Evolutionary conservation across 2,329 filamentous ascomycete genomes (phyloP), one percentile per base, ranked within the genome.

Genomic region (Beauveria asiatica): DNA sequence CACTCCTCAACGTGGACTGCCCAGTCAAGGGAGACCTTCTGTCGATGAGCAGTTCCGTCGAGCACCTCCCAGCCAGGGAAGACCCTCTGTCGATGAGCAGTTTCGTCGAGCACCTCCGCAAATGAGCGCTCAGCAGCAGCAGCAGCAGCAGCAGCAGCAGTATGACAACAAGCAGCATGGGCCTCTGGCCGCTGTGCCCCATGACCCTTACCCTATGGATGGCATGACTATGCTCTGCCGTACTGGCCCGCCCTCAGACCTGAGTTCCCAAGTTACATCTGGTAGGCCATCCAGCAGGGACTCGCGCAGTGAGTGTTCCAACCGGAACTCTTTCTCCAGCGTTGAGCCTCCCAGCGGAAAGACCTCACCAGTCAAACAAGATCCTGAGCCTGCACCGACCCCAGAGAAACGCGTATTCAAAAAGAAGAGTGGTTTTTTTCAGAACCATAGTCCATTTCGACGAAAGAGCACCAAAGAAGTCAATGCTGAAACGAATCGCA

Each of bases 181-280:
- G 3, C 80, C 86, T 25, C 83, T 90, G 62, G 80, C 85, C 4
- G 75, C 84, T 16, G 83, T 96, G 3, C 92, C 93, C 16, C 92
- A 97, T 68, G 95, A 97, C 67, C 91, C 94, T 10, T 97, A 97
- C 70, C 92, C 93, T 0, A 84, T 88, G 72, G 93, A 97, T 70
- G 93, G 92, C 5, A 97, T 97, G 92, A 97, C 93, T 0, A 96
- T 97, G 84, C 88, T 97, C 64, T 97, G 93, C 74, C 86, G 92
- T 62, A 86, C 89, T 44, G 88, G 86, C 4, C 83, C 87, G 44
- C 68, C 70, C 17, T 75, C 83, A 75, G 73, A 92, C 81, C 74
- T 72, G 41, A 75, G 74, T 62, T 77, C 76, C 5, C 73, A 78
- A 27, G 69, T 76, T 27, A 81, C 82, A 23, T 85, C 86, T 25